Percentiles rank a stretch among this genome's conserved stretches.
phyloP scores from a whole-genome alignment of 208 protist genomes.

The Leishmania amazonensis region DNA sequence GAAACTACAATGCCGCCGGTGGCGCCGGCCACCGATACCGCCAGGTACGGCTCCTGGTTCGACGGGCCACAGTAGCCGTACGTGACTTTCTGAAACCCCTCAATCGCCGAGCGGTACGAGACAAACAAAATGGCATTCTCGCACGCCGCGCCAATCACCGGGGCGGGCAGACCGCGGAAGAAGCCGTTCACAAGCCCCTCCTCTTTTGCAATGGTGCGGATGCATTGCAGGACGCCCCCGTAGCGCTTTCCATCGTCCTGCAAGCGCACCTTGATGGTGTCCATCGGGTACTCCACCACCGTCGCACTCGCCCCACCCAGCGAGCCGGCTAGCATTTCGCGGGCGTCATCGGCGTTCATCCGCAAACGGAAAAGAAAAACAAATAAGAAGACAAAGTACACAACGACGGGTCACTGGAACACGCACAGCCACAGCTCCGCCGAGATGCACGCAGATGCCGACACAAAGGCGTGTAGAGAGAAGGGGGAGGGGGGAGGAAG shows the following conservation, averaged over 20 bases:
- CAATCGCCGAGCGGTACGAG: constrained; percentile 62
- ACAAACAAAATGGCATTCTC: constrained; percentile 89
- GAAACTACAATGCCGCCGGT: constrained; percentile 79
- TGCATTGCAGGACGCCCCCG: constrained; percentile 61
- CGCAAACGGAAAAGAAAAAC: background rate
- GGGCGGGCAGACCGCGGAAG: constrained; percentile 87
- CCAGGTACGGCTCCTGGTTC: constrained; percentile 73
- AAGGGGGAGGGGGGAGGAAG: background rate
- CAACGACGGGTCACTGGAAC: background rate
- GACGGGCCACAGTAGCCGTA: constrained; percentile 45
- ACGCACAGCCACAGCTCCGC: background rate
- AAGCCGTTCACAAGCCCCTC: constrained; percentile 89
- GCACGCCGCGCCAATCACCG: constrained; percentile 78
- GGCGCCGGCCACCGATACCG: constrained; percentile 64
- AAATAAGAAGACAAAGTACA: background rate
- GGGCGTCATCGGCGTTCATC: constrained; percentile 64
- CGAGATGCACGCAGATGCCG: constrained; percentile 1
- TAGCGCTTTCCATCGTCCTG: constrained; percentile 83
- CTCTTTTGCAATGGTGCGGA: constrained; percentile 66
- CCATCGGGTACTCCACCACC: constrained; percentile 91
- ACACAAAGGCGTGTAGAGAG: background rate
- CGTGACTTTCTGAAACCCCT: constrained; percentile 52
- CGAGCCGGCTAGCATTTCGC: constrained; percentile 78
- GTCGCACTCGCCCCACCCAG: constrained; percentile 74
- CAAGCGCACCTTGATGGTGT: constrained; percentile 94